Conservation (phyloP, 2,329 filamentous ascomycete genomes). For the Fusarium vanettenii region DNA sequence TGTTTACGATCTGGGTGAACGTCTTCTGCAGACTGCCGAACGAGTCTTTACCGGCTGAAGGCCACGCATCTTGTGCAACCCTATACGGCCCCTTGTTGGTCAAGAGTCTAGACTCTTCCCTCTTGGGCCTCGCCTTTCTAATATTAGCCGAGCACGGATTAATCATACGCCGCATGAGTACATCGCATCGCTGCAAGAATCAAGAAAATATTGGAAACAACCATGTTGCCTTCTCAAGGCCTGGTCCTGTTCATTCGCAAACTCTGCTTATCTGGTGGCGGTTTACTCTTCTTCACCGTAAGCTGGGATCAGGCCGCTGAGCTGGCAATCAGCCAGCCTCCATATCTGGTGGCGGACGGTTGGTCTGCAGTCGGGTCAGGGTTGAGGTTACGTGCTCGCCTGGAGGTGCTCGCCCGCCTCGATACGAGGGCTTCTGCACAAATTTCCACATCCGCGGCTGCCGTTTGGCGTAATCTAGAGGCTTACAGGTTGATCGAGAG, state of each 20-base stretch:
- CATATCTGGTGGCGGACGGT: neutral
- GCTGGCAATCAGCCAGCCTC: slow-evolving; percentile 9
- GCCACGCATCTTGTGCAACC: neutral
- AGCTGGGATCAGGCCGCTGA: slow-evolving; percentile 17
- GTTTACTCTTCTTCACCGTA: slow-evolving; percentile 5
- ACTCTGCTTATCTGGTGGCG: slow-evolving; percentile 18
- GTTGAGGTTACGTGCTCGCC: slow-evolving; percentile 16
- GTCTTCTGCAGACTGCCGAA: neutral
- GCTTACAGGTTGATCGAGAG: neutral
- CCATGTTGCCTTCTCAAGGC: neutral
- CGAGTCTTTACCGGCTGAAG: neutral
- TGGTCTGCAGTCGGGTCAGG: slow-evolving; percentile 11
- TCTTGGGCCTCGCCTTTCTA: slow-evolving; percentile 19
- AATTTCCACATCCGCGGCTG: neutral
- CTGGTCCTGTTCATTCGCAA: neutral
- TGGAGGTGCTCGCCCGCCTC: neutral
- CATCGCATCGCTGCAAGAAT: slow-evolving; percentile 21
- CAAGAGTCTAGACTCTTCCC: neutral
- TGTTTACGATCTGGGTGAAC: neutral
- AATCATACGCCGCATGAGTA: slow-evolving; percentile 26
- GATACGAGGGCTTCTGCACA: slow-evolving; percentile 5
- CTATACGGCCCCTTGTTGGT: neutral
- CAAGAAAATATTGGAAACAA: slow-evolving; percentile 18
- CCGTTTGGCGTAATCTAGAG: neutral
- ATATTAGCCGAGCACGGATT: slow-evolving; percentile 12